These are phyloP conservation scores for Chenopodium formosanum DNA, from an alignment of 148 eudicot genomes.

Conservation along the genomic window DNA sequence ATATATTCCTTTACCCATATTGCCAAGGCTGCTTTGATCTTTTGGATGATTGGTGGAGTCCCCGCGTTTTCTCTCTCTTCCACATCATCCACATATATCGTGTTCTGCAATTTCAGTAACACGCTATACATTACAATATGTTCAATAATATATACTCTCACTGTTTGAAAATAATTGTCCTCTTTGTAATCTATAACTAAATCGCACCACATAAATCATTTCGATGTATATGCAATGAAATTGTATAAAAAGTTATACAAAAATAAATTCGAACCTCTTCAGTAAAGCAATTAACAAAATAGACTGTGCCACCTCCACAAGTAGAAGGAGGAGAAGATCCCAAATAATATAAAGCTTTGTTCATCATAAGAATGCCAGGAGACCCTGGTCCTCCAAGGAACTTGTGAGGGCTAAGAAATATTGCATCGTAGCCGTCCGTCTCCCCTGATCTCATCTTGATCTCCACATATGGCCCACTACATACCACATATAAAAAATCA, in stretches of 20 bases:
- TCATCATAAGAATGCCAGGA: slow-evolving; percentile 48
- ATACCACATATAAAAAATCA: neutral
- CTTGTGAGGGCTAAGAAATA: slow-evolving; percentile 49
- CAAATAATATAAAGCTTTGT: slow-evolving; percentile 35
- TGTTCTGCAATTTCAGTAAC: slow-evolving; percentile 31
- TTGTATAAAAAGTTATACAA: neutral
- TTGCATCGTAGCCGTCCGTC: slow-evolving; percentile 46
- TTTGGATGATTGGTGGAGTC: slow-evolving; percentile 52
- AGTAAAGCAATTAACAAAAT: slow-evolving; percentile 42
- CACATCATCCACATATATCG: slow-evolving; percentile 39
- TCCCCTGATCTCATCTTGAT: slow-evolving; percentile 49
- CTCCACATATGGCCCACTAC: slow-evolving; percentile 50
- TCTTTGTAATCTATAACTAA: too few species aligned
- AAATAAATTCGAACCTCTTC: slow-evolving; percentile 29
- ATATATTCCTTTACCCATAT: slow-evolving; percentile 57
- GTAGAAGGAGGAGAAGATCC: slow-evolving; percentile 49
- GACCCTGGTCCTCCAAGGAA: slow-evolving; percentile 48
- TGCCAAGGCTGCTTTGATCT: slow-evolving; percentile 49
- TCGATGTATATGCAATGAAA: too few species aligned
- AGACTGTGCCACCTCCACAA: slow-evolving; percentile 60
- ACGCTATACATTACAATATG: too few species aligned
- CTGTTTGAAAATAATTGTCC: too few species aligned
- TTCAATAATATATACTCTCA: too few species aligned
- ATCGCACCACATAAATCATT: too few species aligned
- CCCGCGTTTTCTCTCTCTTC: slow-evolving; percentile 61